phyloP scores from a whole-genome alignment of 768 basidiomycete genomes.

The Boletales sp. region DNA sequence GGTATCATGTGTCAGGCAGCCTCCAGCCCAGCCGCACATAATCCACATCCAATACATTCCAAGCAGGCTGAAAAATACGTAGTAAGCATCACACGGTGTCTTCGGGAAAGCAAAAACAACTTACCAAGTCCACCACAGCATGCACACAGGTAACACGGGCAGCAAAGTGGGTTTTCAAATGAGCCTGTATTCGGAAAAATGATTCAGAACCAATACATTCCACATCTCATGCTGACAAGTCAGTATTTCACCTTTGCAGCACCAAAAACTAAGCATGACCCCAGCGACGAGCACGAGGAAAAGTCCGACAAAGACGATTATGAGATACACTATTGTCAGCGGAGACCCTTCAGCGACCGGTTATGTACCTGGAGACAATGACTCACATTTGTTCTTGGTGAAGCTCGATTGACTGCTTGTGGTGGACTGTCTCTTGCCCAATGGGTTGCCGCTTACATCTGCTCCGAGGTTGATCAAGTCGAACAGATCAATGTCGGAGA shows the following conservation, averaged over 20 bases:
- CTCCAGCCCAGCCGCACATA: conserved; percentile 52
- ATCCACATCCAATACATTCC: conserved; percentile 67
- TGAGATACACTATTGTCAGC: conserved; percentile 49
- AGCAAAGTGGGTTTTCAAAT: conserved; percentile 62
- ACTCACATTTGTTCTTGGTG: conserved; percentile 41
- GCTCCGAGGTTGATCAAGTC: conserved; percentile 21
- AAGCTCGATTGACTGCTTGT: conserved; percentile 29
- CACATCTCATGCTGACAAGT: neutral
- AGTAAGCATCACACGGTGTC: conserved; percentile 3
- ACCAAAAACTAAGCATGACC: conserved; percentile 62
- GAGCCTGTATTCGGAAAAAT: conserved; percentile 33
- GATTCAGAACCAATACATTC: neutral
- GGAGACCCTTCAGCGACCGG: neutral
- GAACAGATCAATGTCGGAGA: conserved; percentile 22
- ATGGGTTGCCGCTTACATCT: conserved; percentile 27
- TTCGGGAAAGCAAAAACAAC: conserved; percentile 5
- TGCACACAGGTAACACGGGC: conserved; percentile 70
- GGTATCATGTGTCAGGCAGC: conserved; percentile 2
- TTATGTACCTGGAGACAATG: neutral
- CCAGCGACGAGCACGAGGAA: conserved; percentile 50
- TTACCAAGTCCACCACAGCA: conserved; percentile 67
- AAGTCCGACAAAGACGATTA: conserved; percentile 63
- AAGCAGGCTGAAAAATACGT: conserved; percentile 46
- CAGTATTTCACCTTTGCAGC: conserved; percentile 47
- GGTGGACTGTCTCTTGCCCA: conserved; percentile 25